These are phyloP conservation scores for Chlamydomonas incerta DNA, from an alignment of 139 green algal species.

Conservation along the genomic window DNA sequence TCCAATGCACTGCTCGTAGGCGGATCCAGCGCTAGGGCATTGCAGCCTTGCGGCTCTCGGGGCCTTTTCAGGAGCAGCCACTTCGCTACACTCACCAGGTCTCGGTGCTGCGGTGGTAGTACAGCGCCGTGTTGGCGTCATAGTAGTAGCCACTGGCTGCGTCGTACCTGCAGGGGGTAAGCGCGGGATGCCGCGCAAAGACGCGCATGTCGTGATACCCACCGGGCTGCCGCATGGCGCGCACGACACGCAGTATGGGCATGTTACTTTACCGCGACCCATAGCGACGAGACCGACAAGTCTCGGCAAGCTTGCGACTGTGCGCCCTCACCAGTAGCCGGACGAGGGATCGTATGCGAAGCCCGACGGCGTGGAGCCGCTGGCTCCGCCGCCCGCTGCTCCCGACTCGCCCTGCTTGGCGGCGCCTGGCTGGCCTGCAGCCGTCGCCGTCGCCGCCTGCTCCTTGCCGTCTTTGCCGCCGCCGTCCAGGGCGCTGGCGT, in stretches of 20 bases:
- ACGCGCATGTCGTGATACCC: too few species aligned
- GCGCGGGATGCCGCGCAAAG: too few species aligned
- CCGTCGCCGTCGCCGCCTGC: constrained; percentile 7
- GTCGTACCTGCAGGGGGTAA: constrained; percentile 60
- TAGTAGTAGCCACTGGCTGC: constrained; percentile 77
- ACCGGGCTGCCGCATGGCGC: too few species aligned
- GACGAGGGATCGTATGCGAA: constrained; percentile 67
- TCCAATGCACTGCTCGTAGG: too few species aligned
- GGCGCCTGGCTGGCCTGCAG: neutral
- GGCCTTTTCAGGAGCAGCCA: too few species aligned
- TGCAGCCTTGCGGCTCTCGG: too few species aligned
- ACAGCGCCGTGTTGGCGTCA: constrained; percentile 74
- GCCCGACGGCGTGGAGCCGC: constrained; percentile 25
- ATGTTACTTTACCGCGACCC: too few species aligned
- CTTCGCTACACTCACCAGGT: neutral
- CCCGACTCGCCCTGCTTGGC: neutral
- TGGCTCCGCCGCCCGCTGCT: neutral
- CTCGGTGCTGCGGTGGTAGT: constrained; percentile 61
- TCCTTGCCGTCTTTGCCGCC: neutral
- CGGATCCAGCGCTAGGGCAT: too few species aligned
- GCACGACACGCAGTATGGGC: too few species aligned
- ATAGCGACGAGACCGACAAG: too few species aligned
- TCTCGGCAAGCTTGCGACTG: too few species aligned
- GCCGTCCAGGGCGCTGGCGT: constrained; percentile 5
- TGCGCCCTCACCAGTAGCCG: constrained; percentile 68